Evolutionary conservation across 2,329 filamentous ascomycete species (phyloP).

Genomic region (Didymella segeticola): DNA sequence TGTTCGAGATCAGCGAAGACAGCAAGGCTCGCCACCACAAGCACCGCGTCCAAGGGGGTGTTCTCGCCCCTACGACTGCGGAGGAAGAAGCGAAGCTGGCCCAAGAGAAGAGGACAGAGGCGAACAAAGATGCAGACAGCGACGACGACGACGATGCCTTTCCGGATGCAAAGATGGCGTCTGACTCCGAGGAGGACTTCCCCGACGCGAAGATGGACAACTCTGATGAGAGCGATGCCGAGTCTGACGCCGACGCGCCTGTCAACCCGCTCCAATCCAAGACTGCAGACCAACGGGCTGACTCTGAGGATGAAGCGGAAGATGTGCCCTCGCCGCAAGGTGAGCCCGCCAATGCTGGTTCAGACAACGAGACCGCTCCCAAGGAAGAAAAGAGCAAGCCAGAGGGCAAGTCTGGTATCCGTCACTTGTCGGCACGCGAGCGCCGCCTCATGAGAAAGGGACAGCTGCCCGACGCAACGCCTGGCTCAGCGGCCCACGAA

Average conservation of each 20-base stretch:
- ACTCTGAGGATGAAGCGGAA: conserved; percentile 33
- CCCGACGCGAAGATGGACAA: conserved; percentile 50
- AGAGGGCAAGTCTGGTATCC: conserved; percentile 30
- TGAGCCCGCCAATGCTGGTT: neutral
- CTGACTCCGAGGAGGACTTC: conserved; percentile 54
- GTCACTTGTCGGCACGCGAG: conserved; percentile 49
- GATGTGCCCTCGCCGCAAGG: conserved; percentile 18
- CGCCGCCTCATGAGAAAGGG: conserved; percentile 49
- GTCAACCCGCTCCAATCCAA: conserved; percentile 51
- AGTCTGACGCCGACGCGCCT: conserved; percentile 39
- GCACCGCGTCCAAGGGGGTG: conserved; percentile 65
- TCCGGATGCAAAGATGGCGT: conserved; percentile 51
- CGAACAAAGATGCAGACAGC: conserved; percentile 34
- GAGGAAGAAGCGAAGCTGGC: conserved; percentile 28
- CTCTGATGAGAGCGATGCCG: conserved; percentile 48
- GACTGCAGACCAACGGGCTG: conserved; percentile 17
- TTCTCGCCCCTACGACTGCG: conserved; percentile 25
- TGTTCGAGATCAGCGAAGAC: conserved; percentile 89
- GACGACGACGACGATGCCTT: conserved; percentile 56
- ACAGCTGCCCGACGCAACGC: conserved; percentile 26
- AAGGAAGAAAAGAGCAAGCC: conserved; percentile 14
- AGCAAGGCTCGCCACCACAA: conserved; percentile 82
- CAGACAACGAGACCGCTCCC: conserved; percentile 4
- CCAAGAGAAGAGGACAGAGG: conserved; percentile 21
- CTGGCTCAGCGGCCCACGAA: conserved; percentile 19